A percentile compares a stretch with the other conserved stretches of the same genome.
These are phyloP conservation scores for Yarrowia keelungensis DNA, from an alignment of 805 yeast genomes.

Conservation along the genomic window DNA sequence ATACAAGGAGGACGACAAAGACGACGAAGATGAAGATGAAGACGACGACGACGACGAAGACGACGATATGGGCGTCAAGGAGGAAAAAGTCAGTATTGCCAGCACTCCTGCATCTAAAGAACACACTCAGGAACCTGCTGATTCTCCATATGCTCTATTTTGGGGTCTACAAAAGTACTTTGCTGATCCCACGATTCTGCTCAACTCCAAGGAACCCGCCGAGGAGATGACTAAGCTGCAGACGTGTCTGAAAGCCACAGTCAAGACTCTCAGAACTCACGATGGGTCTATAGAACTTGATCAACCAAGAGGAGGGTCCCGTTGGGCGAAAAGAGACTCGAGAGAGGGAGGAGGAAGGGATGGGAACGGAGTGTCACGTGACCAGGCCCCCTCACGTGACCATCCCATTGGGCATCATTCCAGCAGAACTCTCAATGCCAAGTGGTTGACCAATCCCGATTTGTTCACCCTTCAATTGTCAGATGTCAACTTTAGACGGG, in stretches of 20 bases:
- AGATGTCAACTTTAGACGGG: slow-evolving; percentile 48
- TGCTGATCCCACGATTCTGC: slow-evolving; percentile 45
- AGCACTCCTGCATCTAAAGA: not conserved
- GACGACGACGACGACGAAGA: slow-evolving; percentile 36
- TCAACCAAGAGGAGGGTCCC: not conserved
- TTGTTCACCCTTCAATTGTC: slow-evolving; percentile 49
- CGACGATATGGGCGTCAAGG: slow-evolving; percentile 6
- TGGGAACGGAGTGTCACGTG: slow-evolving; percentile 3
- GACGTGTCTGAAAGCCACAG: slow-evolving; percentile 40
- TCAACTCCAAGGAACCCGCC: slow-evolving; percentile 38
- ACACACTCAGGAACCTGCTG: not conserved
- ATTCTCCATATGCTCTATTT: slow-evolving; percentile 44
- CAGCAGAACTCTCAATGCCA: slow-evolving; percentile 46
- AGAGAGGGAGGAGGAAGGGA: not conserved
- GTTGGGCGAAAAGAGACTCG: slow-evolving; percentile 12
- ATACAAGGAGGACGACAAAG: slow-evolving; percentile 9
- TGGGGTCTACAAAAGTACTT: slow-evolving; percentile 49
- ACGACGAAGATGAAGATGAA: slow-evolving; percentile 22
- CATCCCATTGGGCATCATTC: not conserved
- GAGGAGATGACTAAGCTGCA: slow-evolving; percentile 11
- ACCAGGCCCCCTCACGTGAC: not conserved
- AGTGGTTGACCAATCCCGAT: slow-evolving; percentile 50
- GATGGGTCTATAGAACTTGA: slow-evolving; percentile 8
- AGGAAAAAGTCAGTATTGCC: slow-evolving; percentile 27
- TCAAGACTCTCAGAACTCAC: slow-evolving; percentile 42